Conservation (phyloP, 2,329 filamentous ascomycete species). For the Botryotinia calthae region DNA sequence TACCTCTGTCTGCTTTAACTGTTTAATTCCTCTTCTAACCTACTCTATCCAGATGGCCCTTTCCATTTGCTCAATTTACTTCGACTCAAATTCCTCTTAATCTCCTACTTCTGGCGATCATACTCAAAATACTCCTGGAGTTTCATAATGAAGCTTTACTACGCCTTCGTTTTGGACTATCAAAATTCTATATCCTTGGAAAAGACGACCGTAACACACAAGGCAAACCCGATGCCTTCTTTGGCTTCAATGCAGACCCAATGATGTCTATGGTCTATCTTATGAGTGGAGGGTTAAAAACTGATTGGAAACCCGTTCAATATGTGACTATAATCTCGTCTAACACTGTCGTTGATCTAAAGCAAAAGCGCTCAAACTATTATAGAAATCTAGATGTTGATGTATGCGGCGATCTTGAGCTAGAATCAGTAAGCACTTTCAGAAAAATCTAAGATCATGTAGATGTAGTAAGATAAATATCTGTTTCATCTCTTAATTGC, state of each 20-base stretch:
- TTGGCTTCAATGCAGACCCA: too few species aligned
- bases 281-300: too few species aligned
- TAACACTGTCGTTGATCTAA: background rate
- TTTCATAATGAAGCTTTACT: too few species aligned
- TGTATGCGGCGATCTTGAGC: background rate
- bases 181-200: rapidly evolving
- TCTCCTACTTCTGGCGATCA: rapidly evolving
- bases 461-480: rapidly evolving
- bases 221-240: too few species aligned
- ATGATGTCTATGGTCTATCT: background rate
- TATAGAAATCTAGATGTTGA: background rate
- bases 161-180: too few species aligned
- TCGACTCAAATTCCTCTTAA: background rate
- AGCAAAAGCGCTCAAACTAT: background rate
- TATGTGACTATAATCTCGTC: rapidly evolving
- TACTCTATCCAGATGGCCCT: background rate
- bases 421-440: background rate
- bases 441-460: rapidly evolving
- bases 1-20: background rate
- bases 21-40: background rate
- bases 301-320: background rate
- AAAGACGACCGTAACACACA: background rate
- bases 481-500: background rate
- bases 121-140: rapidly evolving
- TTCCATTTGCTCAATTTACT: background rate